Conservation (phyloP, 1,284 basidiomycete species). For the Cryptococcus neoformans region DNA sequence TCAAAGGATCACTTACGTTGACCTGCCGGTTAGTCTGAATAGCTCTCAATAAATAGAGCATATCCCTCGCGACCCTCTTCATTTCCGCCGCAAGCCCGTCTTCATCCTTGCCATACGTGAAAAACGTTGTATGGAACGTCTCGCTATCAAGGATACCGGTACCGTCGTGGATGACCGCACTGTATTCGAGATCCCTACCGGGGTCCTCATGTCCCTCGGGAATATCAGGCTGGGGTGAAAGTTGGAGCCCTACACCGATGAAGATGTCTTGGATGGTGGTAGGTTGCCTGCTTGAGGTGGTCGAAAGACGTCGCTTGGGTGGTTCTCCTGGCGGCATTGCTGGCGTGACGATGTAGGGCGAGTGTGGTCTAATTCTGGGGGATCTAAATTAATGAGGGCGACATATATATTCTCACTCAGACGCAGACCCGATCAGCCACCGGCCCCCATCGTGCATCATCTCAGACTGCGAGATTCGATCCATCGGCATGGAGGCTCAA, state of each 20-base stretch:
- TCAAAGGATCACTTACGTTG: slow-evolving; percentile 24
- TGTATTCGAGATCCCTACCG: slow-evolving; percentile 28
- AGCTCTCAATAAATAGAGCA: slow-evolving; percentile 21
- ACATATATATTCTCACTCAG: too few species aligned
- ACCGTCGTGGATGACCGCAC: slow-evolving; percentile 33
- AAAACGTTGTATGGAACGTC: slow-evolving; percentile 18
- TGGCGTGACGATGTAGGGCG: background rate
- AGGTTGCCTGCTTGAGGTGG: slow-evolving; percentile 22
- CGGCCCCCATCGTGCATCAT: too few species aligned
- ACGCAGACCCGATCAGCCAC: too few species aligned
- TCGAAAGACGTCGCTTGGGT: slow-evolving; percentile 16
- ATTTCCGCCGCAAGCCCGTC: slow-evolving; percentile 23
- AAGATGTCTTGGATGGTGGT: slow-evolving; percentile 33
- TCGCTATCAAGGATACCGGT: slow-evolving; percentile 32
- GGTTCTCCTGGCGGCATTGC: slow-evolving; percentile 15
- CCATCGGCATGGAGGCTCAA: too few species aligned
- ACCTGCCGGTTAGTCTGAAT: slow-evolving; percentile 25
- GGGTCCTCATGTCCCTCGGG: slow-evolving; percentile 1
- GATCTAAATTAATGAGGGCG: background rate
- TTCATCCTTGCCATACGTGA: slow-evolving; percentile 12
- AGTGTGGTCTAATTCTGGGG: background rate
- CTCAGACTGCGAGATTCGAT: too few species aligned
- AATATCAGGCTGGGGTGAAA: slow-evolving; percentile 8
- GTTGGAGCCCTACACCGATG: slow-evolving; percentile 28
- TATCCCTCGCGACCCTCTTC: slow-evolving; percentile 21